Base-by-base conservation (phyloP, 331 rosid species). In the Malus hybrid region DNA sequence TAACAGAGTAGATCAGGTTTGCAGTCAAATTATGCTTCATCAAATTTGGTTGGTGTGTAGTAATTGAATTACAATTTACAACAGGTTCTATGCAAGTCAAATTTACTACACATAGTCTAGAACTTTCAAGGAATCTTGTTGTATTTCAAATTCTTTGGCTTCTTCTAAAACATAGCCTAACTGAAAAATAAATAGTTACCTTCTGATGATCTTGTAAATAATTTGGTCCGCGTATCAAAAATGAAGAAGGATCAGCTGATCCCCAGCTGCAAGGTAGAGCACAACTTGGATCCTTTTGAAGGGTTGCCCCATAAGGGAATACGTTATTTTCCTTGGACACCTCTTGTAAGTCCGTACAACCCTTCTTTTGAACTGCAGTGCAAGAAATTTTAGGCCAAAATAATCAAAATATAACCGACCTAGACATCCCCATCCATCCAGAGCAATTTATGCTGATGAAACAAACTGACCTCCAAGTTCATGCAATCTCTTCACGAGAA, bases 311-410 rank as follows among this genome's bases (percentile, higher is more conserved):
- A 75, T 83, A 89, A 65, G 77, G 72, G 79, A 84, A 85, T 8
- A 8, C 32, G 59, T 66, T 78, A 59, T 86, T 90, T 78, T 89
- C 91, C 85, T 48, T 88, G 4, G 46, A 65, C 78, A 24, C 74
- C n/a, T 87, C 98, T 60, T 82, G 91, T 33, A 89, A 80, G 69
- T 89, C 98, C 68, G 76, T 13, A 78, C 85, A 85, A 36, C 93
- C 97, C 80, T 91, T 93, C 81, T 93, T 91, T 65, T 85, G 92
- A 88, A 79, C 98, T 89, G 90, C 70, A 73, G 76, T 74, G 70
- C 33, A 19, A 61, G 46, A 69, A 46, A 52, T 73, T 67, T 48
- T 16, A 42, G 34, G 70, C 48, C 39, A 24, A 24, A 79, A 65
- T 27, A 57, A 62, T n/a, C 65, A 69, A 78, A 79, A 74, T 19